Percentiles rank a stretch among this genome's conserved stretches.
Conservation (phyloP, 768 basidiomycete species). For the Saitozyma podzolica region DNA sequence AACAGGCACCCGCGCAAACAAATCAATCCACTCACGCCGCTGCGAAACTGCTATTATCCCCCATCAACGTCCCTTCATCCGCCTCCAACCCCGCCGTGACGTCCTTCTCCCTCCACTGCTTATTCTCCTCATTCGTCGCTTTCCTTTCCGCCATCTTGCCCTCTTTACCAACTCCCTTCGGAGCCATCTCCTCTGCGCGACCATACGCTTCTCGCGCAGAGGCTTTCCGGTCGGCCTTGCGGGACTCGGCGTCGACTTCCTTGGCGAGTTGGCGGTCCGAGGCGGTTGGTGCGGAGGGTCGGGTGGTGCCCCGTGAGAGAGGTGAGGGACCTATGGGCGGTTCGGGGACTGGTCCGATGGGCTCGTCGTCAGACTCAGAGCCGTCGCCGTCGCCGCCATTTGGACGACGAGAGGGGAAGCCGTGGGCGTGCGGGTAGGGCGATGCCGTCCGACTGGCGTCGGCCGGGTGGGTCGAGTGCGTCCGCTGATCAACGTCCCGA, state of each 20-base stretch:
- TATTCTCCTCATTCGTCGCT: conserved; percentile 69
- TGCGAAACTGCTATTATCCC: conserved; percentile 72
- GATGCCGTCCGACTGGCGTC: conserved; percentile 37
- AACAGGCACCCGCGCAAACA: neutral
- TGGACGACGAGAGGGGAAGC: neutral
- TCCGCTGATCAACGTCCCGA: conserved; percentile 61
- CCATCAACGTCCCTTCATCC: conserved; percentile 76
- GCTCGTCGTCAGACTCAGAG: neutral
- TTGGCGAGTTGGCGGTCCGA: conserved; percentile 63
- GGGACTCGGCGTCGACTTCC: conserved; percentile 62
- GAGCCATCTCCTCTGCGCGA: conserved; percentile 72
- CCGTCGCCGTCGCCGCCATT: neutral
- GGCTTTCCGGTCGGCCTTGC: conserved; percentile 64
- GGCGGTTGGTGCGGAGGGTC: conserved; percentile 19
- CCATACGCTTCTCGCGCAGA: conserved; percentile 68
- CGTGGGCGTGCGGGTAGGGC: conserved; percentile 17
- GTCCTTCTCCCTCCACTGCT: conserved; percentile 64
- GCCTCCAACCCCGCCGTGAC: conserved; percentile 70
- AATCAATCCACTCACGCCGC: conserved; percentile 65
- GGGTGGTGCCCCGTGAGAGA: conserved; percentile 23
- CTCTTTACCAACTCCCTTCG: conserved; percentile 77
- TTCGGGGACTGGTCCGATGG: conserved; percentile 2
- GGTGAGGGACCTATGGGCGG: conserved; percentile 41
- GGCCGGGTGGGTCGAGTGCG: conserved; percentile 18
- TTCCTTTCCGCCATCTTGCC: conserved; percentile 84